phyloP scores from a whole-genome alignment of 768 basidiomycete genomes.

The Pleurotus sapidus region DNA sequence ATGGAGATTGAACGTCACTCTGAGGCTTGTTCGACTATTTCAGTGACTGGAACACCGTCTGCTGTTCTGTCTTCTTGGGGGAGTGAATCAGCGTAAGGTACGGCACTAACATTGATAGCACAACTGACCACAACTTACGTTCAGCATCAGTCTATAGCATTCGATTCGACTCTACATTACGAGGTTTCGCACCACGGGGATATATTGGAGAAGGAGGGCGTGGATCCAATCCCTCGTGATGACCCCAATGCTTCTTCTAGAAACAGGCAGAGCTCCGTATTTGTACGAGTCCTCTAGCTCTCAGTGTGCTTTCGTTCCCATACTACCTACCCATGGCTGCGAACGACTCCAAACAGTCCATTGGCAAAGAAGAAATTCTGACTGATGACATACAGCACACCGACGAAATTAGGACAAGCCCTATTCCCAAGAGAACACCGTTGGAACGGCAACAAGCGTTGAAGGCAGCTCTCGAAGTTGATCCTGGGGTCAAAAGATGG shows the following conservation, averaged over 20 bases:
- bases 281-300: background rate
- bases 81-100: too few relatives aligned
- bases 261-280: background rate
- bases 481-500: conserved; percentile 37
- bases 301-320: too few relatives aligned
- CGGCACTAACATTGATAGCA: too few relatives aligned
- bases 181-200: background rate
- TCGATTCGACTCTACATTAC: background rate
- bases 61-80: too few relatives aligned
- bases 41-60: too few relatives aligned
- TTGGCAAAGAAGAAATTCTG: conserved; percentile 20
- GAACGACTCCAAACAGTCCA: conserved; percentile 18
- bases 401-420: background rate
- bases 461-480: conserved; percentile 34
- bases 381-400: conserved; percentile 9
- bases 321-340: background rate
- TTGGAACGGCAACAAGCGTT: conserved; percentile 38
- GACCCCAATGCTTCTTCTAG: background rate
- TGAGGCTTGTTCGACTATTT: too few relatives aligned
- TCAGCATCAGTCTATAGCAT: too few relatives aligned
- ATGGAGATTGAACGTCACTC: too few relatives aligned
- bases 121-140: too few relatives aligned
- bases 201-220: background rate
- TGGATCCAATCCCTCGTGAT: background rate
- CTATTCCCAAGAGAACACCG: conserved; percentile 25